Evolutionary conservation across 75 land plant genomes (phyloP), one percentile per base, ranked within the genome.

Genomic region (Selaginella tamariscina): DNA sequence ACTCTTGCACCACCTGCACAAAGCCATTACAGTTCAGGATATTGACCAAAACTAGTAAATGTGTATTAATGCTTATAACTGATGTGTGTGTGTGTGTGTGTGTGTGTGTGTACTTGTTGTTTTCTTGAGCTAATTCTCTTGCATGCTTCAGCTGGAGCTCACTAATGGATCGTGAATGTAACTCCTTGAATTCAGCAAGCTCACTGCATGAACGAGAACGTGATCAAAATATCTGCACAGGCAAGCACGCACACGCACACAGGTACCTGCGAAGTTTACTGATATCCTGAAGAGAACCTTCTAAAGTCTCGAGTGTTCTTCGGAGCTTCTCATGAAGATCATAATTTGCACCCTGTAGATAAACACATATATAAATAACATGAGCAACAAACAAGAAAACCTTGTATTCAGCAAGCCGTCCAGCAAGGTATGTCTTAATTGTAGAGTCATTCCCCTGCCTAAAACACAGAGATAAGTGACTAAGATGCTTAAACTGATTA

Each of bases 371-470:
- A 39, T 5, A 39, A 39, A 39, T n/a, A n/a, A n/a, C n/a, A n/a
- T n/a, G n/a, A n/a, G n/a, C n/a, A n/a, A n/a, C n/a, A 39, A 15
- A 15, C 49, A 39, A 1, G 21, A 13, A 31, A 49, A 77, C 79
- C 79, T 77, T 77, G 65, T 74, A 77, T 49, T 77, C 79, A 54
- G 79, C 75, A 20, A 77, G 75, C 33, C 75, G 56, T 24, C 75
- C 75, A 67, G 79, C 79, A 32, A 77, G 76, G 64, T 73, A 77
- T 13, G 30, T 65, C 55, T 77, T 77, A 65, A 77, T 77, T 54
- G 75, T 74, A 54, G 66, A n/a, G 54, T 77, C 79, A 73, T 77
- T 77, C n/a, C 79, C 79, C 44, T 77, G 79, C 26, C 79, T 60
- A 64, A 77, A 77, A 65, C 77, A 69, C 32, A 77, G 75, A 27